Conservation (phyloP, 148 eudicot species). For the Rhododendron henanense region DNA sequence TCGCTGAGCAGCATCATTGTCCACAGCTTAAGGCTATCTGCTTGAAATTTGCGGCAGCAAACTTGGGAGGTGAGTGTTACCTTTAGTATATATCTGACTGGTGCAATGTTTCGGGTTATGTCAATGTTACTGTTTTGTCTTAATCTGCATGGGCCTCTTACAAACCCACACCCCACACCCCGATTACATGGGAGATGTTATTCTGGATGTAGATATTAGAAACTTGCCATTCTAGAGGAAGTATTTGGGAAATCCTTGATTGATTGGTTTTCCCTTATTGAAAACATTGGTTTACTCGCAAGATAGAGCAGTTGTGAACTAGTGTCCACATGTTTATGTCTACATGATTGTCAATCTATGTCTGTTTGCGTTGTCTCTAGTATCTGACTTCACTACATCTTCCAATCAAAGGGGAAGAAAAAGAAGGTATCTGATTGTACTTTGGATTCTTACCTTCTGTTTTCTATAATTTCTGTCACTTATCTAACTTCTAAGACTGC, state of each 20-base stretch:
- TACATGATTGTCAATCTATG: background rate
- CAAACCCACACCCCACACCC: background rate
- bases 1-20: constrained; percentile 85
- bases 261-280: background rate
- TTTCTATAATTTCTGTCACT: background rate
- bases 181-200: background rate
- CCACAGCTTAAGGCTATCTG: constrained; percentile 76
- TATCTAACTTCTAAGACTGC: background rate
- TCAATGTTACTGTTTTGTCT: background rate
- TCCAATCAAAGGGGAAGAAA: background rate
- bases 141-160: background rate
- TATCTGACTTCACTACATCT: background rate
- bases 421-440: background rate
- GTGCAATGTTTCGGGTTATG: constrained; percentile 50
- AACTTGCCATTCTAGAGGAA: background rate
- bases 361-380: background rate
- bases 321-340: background rate
- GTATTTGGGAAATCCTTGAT: background rate
- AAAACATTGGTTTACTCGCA: background rate
- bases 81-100: constrained; percentile 40
- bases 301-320: background rate
- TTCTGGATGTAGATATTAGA: background rate
- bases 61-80: constrained; percentile 94
- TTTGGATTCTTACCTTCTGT: background rate
- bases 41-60: constrained; percentile 78